Percentiles rank a stretch among this genome's conserved stretches.
Evolutionary conservation across 139 green algal genomes (phyloP).

Genomic region (Haematococcus sp.): DNA sequence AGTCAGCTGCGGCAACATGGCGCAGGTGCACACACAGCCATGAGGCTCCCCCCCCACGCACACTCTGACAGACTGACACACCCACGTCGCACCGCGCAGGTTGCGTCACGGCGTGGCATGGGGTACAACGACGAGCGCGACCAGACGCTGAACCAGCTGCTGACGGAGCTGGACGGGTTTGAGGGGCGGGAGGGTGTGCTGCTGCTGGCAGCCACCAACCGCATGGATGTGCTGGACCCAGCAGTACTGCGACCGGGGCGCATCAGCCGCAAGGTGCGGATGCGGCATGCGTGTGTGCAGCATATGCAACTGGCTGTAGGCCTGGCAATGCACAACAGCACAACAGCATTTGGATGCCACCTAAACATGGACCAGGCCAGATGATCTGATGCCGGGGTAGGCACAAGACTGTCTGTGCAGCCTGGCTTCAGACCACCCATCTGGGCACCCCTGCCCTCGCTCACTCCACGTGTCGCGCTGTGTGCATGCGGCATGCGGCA

Average conservation of each 20-base stretch:
- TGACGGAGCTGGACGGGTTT: slow-evolving; percentile 94
- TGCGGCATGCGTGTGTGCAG: background rate
- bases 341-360: no score
- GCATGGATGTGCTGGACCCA: slow-evolving; percentile 81
- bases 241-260: slow-evolving; percentile 85
- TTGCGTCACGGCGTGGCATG: slow-evolving; percentile 69
- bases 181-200: slow-evolving; percentile 72
- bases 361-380: no score
- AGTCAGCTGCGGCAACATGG: no score
- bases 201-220: slow-evolving; percentile 90
- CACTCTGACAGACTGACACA: no score
- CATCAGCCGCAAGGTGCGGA: slow-evolving; percentile 43
- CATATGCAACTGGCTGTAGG: background rate
- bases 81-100: no score
- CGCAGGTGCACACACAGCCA: no score
- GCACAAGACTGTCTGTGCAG: no score
- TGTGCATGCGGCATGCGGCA: slow-evolving; percentile 3
- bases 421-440: no score
- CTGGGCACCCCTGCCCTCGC: no score
- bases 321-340: background rate
- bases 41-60: no score
- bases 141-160: slow-evolving; percentile 72
- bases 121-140: slow-evolving; percentile 92
- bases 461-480: no score
- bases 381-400: no score